phyloP scores from a whole-genome alignment of 2,329 filamentous ascomycete species.

The Ophiocordyceps camponoti-saundersi region DNA sequence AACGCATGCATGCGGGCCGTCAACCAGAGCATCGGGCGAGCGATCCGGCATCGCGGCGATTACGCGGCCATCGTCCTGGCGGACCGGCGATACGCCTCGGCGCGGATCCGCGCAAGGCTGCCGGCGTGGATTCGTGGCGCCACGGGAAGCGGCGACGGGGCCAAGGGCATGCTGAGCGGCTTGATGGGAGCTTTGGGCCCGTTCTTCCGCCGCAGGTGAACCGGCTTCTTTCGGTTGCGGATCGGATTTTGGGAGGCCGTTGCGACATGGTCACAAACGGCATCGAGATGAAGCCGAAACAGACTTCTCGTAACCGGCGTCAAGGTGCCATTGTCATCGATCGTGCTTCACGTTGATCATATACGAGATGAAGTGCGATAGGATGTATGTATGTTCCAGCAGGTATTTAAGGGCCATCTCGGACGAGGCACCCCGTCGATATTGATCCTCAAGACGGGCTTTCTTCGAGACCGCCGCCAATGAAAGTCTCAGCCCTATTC shows the following conservation, averaged over 20 bases:
- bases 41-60: slow-evolving; percentile 74
- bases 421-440: no score
- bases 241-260: no score
- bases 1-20: slow-evolving; percentile 94
- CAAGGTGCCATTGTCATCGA: no score
- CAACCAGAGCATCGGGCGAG: slow-evolving; percentile 88
- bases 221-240: background rate
- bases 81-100: slow-evolving; percentile 61
- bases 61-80: slow-evolving; percentile 82
- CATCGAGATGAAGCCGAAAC: background rate
- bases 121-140: slow-evolving; percentile 77
- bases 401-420: no score
- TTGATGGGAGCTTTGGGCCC: slow-evolving; percentile 39
- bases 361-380: no score
- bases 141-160: slow-evolving; percentile 29
- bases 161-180: slow-evolving; percentile 27
- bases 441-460: background rate
- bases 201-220: slow-evolving; percentile 33
- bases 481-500: background rate
- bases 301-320: background rate
- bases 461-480: background rate
- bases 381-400: no score
- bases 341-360: no score
- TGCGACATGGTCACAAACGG: no score
- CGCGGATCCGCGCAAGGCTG: slow-evolving; percentile 60